phyloP scores from a whole-genome alignment of 768 basidiomycete genomes.

The Nidularia pulvinata region DNA sequence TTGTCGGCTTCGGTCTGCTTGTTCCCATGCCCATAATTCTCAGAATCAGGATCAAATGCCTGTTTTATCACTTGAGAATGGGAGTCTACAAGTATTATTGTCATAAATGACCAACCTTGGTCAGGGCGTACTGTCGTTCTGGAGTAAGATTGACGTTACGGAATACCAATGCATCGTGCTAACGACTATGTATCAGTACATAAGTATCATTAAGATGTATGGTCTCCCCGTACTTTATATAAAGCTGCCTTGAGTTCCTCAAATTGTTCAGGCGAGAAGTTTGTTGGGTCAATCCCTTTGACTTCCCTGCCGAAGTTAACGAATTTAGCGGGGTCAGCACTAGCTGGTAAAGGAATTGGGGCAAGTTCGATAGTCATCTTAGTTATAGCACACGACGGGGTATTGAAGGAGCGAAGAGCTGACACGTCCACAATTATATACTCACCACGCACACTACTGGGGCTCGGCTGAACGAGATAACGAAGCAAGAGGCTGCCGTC shows the following conservation, averaged over 20 bases:
- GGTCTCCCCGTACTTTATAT: constrained; percentile 59
- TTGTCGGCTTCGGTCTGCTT: constrained; percentile 73
- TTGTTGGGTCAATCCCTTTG: constrained; percentile 67
- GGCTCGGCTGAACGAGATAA: too few species aligned
- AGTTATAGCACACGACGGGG: too few species aligned
- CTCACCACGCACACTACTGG: too few species aligned
- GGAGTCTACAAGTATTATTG: too few species aligned
- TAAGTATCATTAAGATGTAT: too few species aligned
- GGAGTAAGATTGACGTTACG: constrained; percentile 66
- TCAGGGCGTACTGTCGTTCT: constrained; percentile 30
- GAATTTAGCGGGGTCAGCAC: constrained; percentile 69
- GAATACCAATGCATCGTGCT: constrained; percentile 79
- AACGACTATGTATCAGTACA: neutral
- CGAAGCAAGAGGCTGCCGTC: too few species aligned
- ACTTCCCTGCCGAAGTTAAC: constrained; percentile 77
- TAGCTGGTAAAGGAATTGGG: constrained; percentile 69
- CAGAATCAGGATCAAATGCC: constrained; percentile 68
- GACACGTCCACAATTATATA: too few species aligned
- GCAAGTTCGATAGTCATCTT: constrained; percentile 66
- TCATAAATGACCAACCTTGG: constrained; percentile 49
- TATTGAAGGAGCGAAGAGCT: too few species aligned
- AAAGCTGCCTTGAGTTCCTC: constrained; percentile 68
- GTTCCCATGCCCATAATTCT: constrained; percentile 82
- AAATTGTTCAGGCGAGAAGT: constrained; percentile 59
- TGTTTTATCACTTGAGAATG: constrained; percentile 14